phyloP scores from a whole-genome alignment of 371 early-diverging fungal species.

The Phascolomyces articulosus region DNA sequence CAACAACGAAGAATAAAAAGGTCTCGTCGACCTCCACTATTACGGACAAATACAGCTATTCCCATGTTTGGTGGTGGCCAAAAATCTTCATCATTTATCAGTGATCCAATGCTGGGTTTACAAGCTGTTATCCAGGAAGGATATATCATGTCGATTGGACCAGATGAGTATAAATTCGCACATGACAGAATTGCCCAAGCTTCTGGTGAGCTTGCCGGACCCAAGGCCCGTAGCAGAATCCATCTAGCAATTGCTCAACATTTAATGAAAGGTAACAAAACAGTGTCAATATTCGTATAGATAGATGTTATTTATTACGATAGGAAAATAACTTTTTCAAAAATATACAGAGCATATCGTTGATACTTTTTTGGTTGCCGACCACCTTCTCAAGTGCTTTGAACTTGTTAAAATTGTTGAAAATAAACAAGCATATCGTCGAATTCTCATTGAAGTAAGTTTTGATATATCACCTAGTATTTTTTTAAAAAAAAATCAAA shows the following conservation, averaged over 20 bases:
- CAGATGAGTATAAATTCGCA: conserved; percentile 48
- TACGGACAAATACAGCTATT: background rate
- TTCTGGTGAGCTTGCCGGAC: conserved; percentile 42
- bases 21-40: background rate
- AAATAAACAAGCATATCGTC: conserved; percentile 24
- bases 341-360: conserved; percentile 11
- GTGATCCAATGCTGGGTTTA: conserved; percentile 40
- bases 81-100: background rate
- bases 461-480: no score
- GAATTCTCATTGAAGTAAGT: conserved; percentile 25
- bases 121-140: conserved; percentile 53
- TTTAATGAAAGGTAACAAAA: conserved; percentile 18
- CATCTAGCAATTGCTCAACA: conserved; percentile 42
- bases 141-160: conserved; percentile 40
- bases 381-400: conserved; percentile 46
- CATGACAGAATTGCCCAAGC: conserved; percentile 54
- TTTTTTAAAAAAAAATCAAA: no score
- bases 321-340: background rate
- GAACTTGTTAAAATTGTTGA: conserved; percentile 19
- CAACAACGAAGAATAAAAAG: background rate
- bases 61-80: background rate
- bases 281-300: no score
- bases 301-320: background rate
- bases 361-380: conserved; percentile 36
- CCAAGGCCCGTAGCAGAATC: conserved; percentile 33